Evolutionary conservation across 202 grass and related monocot species (phyloP).

Genomic region (Carex arenaria): DNA sequence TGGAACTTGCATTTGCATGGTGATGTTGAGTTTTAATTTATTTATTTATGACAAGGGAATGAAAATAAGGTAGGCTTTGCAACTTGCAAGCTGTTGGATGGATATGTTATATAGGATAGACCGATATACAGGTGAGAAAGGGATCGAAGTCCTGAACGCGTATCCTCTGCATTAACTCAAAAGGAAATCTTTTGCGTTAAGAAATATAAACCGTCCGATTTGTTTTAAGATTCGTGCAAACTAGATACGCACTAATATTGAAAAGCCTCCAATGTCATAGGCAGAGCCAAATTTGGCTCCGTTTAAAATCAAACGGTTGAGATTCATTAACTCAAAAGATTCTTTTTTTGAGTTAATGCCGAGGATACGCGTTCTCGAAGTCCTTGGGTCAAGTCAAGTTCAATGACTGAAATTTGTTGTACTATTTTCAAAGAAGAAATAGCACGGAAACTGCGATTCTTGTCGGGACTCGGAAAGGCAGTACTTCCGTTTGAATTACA

Average conservation of each 20-base stretch:
- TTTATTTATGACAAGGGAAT: background rate
- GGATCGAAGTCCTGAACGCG: background rate
- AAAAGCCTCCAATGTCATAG: too few relatives aligned
- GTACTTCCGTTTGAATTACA: background rate
- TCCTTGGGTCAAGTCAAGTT: slow-evolving; percentile 18
- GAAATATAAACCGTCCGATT: too few relatives aligned
- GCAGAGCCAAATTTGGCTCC: too few relatives aligned
- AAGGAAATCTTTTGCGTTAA: too few relatives aligned
- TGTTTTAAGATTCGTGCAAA: too few relatives aligned
- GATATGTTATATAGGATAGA: background rate
- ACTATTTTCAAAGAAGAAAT: background rate
- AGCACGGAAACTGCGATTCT: background rate
- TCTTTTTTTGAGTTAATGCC: too few relatives aligned
- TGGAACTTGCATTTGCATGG: slow-evolving; percentile 9
- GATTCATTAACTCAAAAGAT: too few relatives aligned
- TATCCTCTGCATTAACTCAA: too few relatives aligned
- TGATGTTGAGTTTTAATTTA: background rate
- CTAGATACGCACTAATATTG: too few relatives aligned
- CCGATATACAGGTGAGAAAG: too few relatives aligned
- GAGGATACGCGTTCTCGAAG: too few relatives aligned
- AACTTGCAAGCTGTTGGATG: background rate
- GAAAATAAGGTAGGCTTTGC: background rate
- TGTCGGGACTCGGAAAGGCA: background rate
- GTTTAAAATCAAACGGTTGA: too few relatives aligned
- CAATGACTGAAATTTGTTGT: background rate